phyloP scores from a whole-genome alignment of 1,284 basidiomycete genomes.

The Rhodotorula sp. region DNA sequence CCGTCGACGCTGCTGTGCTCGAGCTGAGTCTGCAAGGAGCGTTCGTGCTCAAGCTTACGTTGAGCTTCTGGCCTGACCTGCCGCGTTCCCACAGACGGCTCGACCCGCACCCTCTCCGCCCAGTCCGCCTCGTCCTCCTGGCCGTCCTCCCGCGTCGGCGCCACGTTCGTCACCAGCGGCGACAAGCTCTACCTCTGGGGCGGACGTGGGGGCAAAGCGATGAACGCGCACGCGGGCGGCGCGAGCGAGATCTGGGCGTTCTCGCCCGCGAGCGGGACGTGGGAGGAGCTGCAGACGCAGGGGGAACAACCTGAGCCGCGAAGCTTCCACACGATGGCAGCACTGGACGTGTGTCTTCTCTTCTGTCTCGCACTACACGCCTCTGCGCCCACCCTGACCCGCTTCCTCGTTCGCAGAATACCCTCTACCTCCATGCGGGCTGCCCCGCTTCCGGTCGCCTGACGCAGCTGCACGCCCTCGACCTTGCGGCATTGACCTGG shows the following conservation, averaged over 20 bases:
- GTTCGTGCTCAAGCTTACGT: not conserved
- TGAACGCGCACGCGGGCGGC: constrained; percentile 49
- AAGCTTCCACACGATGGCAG: constrained; percentile 49
- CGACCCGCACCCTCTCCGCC: constrained; percentile 25
- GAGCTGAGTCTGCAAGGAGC: constrained; percentile 31
- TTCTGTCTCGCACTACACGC: not conserved
- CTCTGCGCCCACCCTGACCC: not conserved
- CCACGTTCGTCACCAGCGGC: constrained; percentile 46
- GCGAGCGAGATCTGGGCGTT: constrained; percentile 39
- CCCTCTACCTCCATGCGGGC: constrained; percentile 56
- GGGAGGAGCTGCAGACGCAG: constrained; percentile 46
- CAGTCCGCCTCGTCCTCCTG: constrained; percentile 34
- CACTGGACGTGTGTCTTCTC: constrained; percentile 40
- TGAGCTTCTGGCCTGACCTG: not conserved
- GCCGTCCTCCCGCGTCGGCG: constrained; percentile 52
- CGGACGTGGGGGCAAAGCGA: constrained; percentile 55
- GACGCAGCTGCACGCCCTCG: constrained; percentile 52
- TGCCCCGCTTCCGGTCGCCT: constrained; percentile 54
- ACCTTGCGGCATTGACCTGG: constrained; percentile 51
- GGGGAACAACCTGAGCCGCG: constrained; percentile 47
- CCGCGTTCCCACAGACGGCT: constrained; percentile 22
- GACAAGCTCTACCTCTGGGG: constrained; percentile 55
- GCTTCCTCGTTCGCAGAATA: constrained; percentile 35
- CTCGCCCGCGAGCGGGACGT: constrained; percentile 30
- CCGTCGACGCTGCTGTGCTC: constrained; percentile 49